These are phyloP conservation scores for Didymella arachidicola DNA, from an alignment of 2,329 filamentous ascomycete species.

Conservation along the genomic window DNA sequence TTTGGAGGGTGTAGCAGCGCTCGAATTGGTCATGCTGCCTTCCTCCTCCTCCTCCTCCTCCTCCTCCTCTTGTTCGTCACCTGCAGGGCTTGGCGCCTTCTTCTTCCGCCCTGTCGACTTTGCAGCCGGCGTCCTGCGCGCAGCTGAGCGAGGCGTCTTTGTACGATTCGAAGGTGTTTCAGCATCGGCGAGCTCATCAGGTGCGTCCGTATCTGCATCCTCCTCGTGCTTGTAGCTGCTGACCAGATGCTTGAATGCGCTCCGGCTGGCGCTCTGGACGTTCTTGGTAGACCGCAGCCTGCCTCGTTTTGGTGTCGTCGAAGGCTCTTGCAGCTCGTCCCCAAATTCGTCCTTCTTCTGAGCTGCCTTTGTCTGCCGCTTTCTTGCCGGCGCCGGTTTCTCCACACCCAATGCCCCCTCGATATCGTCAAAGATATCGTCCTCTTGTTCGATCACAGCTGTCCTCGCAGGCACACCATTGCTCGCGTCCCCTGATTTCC, in stretches of 20 bases:
- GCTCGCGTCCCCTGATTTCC: slow-evolving; percentile 19
- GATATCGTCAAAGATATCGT: slow-evolving; percentile 55
- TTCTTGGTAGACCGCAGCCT: slow-evolving; percentile 26
- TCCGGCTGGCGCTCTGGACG: slow-evolving; percentile 28
- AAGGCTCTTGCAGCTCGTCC: slow-evolving; percentile 27
- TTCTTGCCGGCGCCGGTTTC: slow-evolving; percentile 12
- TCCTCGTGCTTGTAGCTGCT: slow-evolving; percentile 22
- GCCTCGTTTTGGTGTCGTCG: slow-evolving; percentile 30
- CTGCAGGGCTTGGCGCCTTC: slow-evolving; percentile 15
- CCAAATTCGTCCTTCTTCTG: slow-evolving; percentile 10
- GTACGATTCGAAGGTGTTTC: slow-evolving; percentile 27
- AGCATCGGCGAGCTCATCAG: slow-evolving; percentile 29
- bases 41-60: slow-evolving; percentile 28
- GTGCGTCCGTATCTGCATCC: slow-evolving; percentile 24
- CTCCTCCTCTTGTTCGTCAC: slow-evolving; percentile 22
- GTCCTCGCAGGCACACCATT: slow-evolving; percentile 23
- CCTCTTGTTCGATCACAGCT: slow-evolving; percentile 24
- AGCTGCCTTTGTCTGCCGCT: slow-evolving; percentile 22
- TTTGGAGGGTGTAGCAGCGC: slow-evolving; percentile 28
- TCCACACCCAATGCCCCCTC: slow-evolving; percentile 51
- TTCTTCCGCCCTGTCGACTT: slow-evolving; percentile 24
- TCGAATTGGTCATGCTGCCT: slow-evolving; percentile 14
- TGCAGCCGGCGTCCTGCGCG: slow-evolving; percentile 25
- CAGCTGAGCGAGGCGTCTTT: slow-evolving; percentile 24
- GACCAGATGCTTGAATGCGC: slow-evolving; percentile 18